Evolutionary conservation across 2,329 filamentous ascomycete genomes (phyloP), one percentile per base, ranked within the genome.

Genomic region (Annulohypoxylon truncatum): DNA sequence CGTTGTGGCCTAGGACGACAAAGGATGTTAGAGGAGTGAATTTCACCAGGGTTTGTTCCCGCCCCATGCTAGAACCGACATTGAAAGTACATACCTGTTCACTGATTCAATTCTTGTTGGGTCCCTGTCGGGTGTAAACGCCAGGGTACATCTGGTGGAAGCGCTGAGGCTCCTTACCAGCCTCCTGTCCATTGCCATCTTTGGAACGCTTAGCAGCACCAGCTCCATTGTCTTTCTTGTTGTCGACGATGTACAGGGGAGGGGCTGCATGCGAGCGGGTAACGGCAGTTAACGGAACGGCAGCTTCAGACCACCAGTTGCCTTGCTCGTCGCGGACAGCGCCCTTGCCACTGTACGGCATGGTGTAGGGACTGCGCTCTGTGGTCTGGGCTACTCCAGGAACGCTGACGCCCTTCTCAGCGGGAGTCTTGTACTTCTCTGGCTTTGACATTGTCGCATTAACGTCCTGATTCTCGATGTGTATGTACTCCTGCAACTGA

Each of bases 261-360:
- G 62, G 62, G 0, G 56, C 62, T 0, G 62, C 56, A 3, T 65
- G 50, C 1, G 56, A 65, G 12, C 22, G 15, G 9, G 4, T 18
- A 4, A 29, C 50, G n/a, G 10, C 26, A 44, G 52, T 18, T 50
- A 52, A 6, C 60, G 62, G 24, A 52, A 6, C 60, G 62, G 24
- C 13, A 54, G 22, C 20, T 28, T 7, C 60, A 63, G 15, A 56
- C 7, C 44, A n/a, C 72, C 72, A 26, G 7, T 51, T 20, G 20
- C 68, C 70, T 10, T 68, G 53, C 18, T 61, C 63, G 4, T 61
- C 69, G 50, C 64, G 71, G 33, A 71, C 48, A n/a, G 72, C 66
- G 12, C 72, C 67, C 5, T 64, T 64, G 15, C 73, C 72, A 7
- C 70, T 74, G 66, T 75, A 75, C 18, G 74, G 73, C 13, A 72